Base-by-base conservation (phyloP, 352 stramenopile genomes). In the Phytopythium boreale region DNA sequence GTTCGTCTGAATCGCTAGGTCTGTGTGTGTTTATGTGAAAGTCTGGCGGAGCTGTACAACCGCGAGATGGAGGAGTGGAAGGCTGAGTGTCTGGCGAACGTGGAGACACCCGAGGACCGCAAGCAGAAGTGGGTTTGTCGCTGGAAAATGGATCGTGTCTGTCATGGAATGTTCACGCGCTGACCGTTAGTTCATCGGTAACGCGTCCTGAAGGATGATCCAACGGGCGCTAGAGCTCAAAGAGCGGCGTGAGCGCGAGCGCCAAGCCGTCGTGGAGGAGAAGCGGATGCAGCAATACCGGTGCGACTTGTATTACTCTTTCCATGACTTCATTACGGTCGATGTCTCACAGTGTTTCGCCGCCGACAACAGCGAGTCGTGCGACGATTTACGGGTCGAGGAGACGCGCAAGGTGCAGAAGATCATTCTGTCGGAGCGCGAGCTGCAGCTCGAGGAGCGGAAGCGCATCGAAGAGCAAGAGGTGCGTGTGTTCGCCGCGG, bases 211-310 rank as follows among this genome's bases (percentile, higher is more conserved):
- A 50, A 89, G 82, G 5, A 94, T 94, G 85, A 90, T 94, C 39
- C 74, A 87, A 36, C 74, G 83, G 4, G 85, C 85, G 14, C 59
- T 90, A 41, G 85, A 89, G 59, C 76, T 94, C 26, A 92, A 92
- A 59, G 67, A 82, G 12, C 70, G 77, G 14, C 80, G 85, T 34
- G 85, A 94, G 49, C 72, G 63, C 19, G 85, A 91, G 26, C 72
- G 83, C 17, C 70, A 65, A 19, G 77, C 72, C 9, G 73, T 91
- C 49, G 85, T 91, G 22, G 76, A 94, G 41, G 81, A 91, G 64
- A 94, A 94, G 63, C 62, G 72, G 2, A 69, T 88, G 63, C 85
- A 94, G 58, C 83, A 92, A 41, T 92, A 92, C 51, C 76, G 84
- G 80, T 90, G 59, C 31, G 73, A 58, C 37, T 2, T 10, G 19